Percentiles rank a stretch among this genome's conserved stretches.
Evolutionary conservation across 805 yeast genomes (phyloP).

Genomic region (Groenewaldozyma tartarivorans): DNA sequence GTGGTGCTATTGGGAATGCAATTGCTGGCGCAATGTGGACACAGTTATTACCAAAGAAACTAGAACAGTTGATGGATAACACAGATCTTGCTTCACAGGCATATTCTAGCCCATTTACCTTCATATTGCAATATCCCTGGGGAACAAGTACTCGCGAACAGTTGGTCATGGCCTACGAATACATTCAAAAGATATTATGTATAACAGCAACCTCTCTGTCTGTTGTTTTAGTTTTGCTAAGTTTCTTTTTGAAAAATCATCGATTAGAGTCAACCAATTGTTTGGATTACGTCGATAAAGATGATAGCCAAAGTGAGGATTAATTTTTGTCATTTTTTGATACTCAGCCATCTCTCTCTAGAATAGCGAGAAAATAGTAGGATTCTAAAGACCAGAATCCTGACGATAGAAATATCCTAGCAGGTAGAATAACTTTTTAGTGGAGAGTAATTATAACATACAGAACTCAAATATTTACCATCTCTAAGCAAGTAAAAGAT

Average conservation of each 20-base stretch:
- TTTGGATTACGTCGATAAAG: too few relatives aligned
- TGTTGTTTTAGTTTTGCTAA: constrained; percentile 39
- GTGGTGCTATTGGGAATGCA: constrained; percentile 53
- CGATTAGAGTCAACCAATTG: too few relatives aligned
- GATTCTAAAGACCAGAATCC: too few relatives aligned
- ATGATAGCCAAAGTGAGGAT: too few relatives aligned
- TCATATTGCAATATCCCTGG: constrained; percentile 43
- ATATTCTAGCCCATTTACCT: constrained; percentile 45
- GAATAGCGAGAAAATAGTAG: too few relatives aligned
- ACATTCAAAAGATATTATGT: constrained; percentile 50
- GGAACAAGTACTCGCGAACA: constrained; percentile 53
- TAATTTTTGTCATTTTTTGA: too few relatives aligned
- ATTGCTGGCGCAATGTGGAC: constrained; percentile 70
- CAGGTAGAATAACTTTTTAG: too few relatives aligned
- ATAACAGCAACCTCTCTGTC: constrained; percentile 46
- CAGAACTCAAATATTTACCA: too few relatives aligned
- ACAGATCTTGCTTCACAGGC: constrained; percentile 35
- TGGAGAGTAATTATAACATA: too few relatives aligned
- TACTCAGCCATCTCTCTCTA: too few relatives aligned
- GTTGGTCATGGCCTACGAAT: constrained; percentile 47
- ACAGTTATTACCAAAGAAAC: constrained; percentile 40
- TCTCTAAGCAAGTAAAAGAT: too few relatives aligned
- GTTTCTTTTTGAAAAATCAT: constrained; percentile 28
- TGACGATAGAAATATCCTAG: too few relatives aligned
- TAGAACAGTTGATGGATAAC: constrained; percentile 28